A percentile compares a stretch with the other conserved stretches of the same genome.
phyloP scores from a whole-genome alignment of 192 early-diverging fungal genomes.

The Coemansia sp. region DNA sequence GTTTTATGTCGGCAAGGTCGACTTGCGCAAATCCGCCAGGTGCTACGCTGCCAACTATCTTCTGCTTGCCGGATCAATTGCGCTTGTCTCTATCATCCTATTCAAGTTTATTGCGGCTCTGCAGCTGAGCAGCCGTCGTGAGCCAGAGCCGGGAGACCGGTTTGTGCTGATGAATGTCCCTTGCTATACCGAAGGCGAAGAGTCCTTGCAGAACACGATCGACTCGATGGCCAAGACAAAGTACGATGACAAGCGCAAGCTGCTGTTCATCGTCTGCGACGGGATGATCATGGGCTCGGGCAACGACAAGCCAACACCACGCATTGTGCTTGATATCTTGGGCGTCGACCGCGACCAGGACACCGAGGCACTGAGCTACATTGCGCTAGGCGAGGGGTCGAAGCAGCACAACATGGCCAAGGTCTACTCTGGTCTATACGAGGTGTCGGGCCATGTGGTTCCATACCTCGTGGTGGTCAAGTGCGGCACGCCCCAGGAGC shows the following conservation, averaged over 20 bases:
- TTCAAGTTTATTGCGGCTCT: conserved; percentile 94
- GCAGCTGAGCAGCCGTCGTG: conserved; percentile 71
- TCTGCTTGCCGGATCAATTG: conserved; percentile 70
- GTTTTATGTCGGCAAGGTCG: conserved; percentile 84
- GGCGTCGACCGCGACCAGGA: conserved; percentile 85
- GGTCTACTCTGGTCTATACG: conserved; percentile 94
- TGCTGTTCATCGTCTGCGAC: conserved; percentile 92
- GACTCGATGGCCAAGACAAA: conserved; percentile 84
- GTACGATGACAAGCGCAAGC: conserved; percentile 96
- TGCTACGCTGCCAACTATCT: conserved; percentile 81
- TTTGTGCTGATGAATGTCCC: conserved; percentile 93
- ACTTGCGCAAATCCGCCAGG: conserved; percentile 69
- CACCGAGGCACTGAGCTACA: conserved; percentile 80
- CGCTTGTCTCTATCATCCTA: conserved; percentile 79
- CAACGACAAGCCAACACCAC: conserved; percentile 94
- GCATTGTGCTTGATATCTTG: conserved; percentile 93
- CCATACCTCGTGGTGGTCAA: conserved; percentile 94
- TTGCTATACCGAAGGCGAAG: conserved; percentile 96
- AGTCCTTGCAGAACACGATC: conserved; percentile 84
- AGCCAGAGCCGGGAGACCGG: conserved; percentile 83
- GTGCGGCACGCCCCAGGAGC: conserved; percentile 80
- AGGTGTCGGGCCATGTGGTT: conserved; percentile 82
- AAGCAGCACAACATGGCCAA: conserved; percentile 95
- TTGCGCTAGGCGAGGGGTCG: conserved; percentile 80
- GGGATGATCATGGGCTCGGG: conserved; percentile 95